Percentiles rank a stretch among this genome's conserved stretches.
Evolutionary conservation across 495 filamentous ascomycete species (phyloP).

Genomic region (Trichoderma erinaceum): DNA sequence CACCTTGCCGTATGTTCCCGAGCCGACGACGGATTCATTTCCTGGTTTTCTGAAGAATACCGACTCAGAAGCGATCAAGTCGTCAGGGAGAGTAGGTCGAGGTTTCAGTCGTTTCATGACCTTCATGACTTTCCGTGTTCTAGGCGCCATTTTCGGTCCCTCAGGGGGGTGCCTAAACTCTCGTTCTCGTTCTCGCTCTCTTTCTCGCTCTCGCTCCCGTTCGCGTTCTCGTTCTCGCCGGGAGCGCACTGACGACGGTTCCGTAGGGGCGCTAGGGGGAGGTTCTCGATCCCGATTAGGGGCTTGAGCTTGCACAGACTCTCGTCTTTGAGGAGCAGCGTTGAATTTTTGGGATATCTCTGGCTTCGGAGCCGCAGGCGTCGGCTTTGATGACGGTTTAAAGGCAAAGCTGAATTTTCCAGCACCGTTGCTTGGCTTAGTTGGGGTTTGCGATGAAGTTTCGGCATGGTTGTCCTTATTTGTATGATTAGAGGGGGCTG

Average conservation of each 20-base stretch:
- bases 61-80: constrained; percentile 70
- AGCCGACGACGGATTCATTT: constrained; percentile 89
- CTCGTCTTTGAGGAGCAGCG: constrained; percentile 40
- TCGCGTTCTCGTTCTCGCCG: constrained; percentile 23
- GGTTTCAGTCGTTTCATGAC: constrained; percentile 65
- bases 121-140: constrained; percentile 57
- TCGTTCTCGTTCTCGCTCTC: constrained; percentile 21
- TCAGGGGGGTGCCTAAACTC: constrained; percentile 13
- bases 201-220: constrained; percentile 24
- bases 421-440: constrained; percentile 45
- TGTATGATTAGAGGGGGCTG: constrained; percentile 47
- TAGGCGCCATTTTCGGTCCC: constrained; percentile 34
- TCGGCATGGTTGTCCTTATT: constrained; percentile 36
- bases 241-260: constrained; percentile 29
- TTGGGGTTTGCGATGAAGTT: constrained; percentile 43
- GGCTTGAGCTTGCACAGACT: constrained; percentile 21
- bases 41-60: constrained; percentile 89
- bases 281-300: constrained; percentile 20
- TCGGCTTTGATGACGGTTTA: constrained; percentile 59
- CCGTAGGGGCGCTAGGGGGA: constrained; percentile 21
- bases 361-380: constrained; percentile 56
- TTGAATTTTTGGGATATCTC: constrained; percentile 70
- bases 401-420: constrained; percentile 86
- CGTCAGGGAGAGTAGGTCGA: constrained; percentile 60
- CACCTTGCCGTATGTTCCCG: constrained; percentile 93